Evolutionary conservation across 352 stramenopile genomes (phyloP), one percentile per base, ranked within the genome.

Genomic region (Phytopythium aichiense): DNA sequence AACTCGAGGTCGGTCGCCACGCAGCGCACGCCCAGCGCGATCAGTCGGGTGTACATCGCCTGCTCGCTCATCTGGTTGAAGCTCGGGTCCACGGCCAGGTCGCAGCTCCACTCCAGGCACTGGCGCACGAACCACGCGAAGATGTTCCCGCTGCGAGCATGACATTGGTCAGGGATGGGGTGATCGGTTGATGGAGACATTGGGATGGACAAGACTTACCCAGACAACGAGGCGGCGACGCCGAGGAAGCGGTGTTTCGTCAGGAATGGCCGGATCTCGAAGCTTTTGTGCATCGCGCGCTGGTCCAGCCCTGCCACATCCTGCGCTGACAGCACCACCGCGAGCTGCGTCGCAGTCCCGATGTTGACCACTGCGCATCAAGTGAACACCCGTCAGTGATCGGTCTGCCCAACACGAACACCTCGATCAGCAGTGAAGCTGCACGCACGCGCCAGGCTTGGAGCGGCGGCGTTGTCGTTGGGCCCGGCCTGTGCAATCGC

Each of bases 221-320:
- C 83, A 4, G 81, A 89, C 11, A 89, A 66, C 7, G 81, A 81
- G 0, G 77, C 81, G 7, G 81, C 81, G 45, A 92, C 81, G 3
- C 76, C 77, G 13, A 92, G 46, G 31, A 74, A 76, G 53, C 76
- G 72, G 37, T 76, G 58, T 20, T 72, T 53, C 7, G 71, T 77
- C 33, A 89, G 37, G 51, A 82, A 91, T 12, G 83, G 83, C 35
- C 83, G 79, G 3, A 89, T 54, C 64, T 92, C 83, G 58, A 92
- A 89, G 56, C 74, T 81, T 25, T 56, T 66, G 52, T 40, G 58
- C 62, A 59, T 60, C 22, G 13, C 23, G 35, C 30, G 6, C 12
- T 31, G 28, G 3, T 61, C 62, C 12, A 67, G 54, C 49, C 59
- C 51, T 25, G 54, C 52, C 6, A 67, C 70, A 33, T 80, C 67